Conservation (phyloP, 257 asterid genomes). For the Solanum peruvianum region DNA sequence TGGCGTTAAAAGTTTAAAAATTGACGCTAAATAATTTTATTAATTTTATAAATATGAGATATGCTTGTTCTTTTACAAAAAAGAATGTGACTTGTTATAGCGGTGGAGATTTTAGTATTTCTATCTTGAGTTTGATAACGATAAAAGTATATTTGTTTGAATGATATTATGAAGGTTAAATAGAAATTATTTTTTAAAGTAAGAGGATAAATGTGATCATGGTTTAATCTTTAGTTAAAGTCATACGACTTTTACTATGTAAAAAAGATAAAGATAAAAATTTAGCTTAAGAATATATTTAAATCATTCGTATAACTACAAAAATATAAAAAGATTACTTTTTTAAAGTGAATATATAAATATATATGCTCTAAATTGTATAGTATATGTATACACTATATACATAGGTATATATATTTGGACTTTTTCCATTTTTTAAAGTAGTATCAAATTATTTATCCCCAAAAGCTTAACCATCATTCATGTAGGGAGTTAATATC, state of each 20-base stretch:
- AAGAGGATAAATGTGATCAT: not conserved
- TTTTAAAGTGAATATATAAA: not conserved
- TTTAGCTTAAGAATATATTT: not conserved
- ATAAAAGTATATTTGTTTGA: not conserved
- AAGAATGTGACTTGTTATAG: not conserved
- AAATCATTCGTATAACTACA: not conserved
- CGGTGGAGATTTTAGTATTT: not conserved
- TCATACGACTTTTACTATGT: not conserved
- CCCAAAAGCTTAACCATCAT: not conserved
- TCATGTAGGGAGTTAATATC: not conserved
- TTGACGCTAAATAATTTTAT: not conserved
- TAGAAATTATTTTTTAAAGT: not conserved
- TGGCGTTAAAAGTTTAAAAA: not conserved
- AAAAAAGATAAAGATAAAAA: not conserved
- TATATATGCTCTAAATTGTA: not conserved
- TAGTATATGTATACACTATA: not conserved
- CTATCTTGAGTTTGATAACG: not conserved
- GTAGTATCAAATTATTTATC: not conserved
- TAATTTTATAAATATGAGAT: not conserved
- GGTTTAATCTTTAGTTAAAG: not conserved
- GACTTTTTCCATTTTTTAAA: not conserved
- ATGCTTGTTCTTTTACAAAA: not conserved
- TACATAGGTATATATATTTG: not conserved
- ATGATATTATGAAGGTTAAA: not conserved
- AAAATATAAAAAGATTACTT: not conserved